phyloP scores from a whole-genome alignment of 2,329 filamentous ascomycete species.

The Aureobasidium musti region DNA sequence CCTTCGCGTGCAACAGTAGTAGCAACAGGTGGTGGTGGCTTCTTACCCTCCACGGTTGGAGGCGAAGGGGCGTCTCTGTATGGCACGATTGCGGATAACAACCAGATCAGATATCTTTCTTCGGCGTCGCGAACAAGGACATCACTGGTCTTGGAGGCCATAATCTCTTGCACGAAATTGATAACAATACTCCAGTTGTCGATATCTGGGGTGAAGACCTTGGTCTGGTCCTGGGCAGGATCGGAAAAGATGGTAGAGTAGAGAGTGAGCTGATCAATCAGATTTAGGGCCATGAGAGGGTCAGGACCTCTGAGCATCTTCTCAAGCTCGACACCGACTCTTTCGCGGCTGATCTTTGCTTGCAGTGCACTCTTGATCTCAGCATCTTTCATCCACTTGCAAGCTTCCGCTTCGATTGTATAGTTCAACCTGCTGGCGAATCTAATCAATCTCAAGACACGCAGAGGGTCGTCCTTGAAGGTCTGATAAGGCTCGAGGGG shows the following conservation, averaged over 20 bases:
- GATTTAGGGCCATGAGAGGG: conserved; percentile 62
- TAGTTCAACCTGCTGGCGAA: conserved; percentile 87
- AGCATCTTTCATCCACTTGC: conserved; percentile 72
- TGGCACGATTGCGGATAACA: conserved; percentile 71
- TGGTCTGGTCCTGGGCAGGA: conserved; percentile 52
- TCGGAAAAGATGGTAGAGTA: conserved; percentile 75
- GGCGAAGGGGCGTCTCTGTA: conserved; percentile 61
- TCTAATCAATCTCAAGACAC: conserved; percentile 81
- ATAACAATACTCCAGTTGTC: conserved; percentile 66
- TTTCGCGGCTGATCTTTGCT: conserved; percentile 87
- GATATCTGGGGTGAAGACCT: conserved; percentile 59
- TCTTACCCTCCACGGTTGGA: conserved; percentile 49
- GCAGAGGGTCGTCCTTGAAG: conserved; percentile 89
- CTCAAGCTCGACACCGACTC: conserved; percentile 81
- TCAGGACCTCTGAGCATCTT: conserved; percentile 83
- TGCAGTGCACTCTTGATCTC: conserved; percentile 78
- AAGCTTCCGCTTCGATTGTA: conserved; percentile 68
- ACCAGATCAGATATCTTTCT: conserved; percentile 73
- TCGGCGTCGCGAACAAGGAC: conserved; percentile 62
- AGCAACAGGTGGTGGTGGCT: conserved; percentile 60
- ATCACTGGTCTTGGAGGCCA: conserved; percentile 38
- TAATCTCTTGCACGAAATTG: conserved; percentile 60
- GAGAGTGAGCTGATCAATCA: conserved; percentile 67
- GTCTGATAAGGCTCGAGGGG: conserved; percentile 87
- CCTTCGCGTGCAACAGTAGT: conserved; percentile 71